Conservation (phyloP, 2,329 filamentous ascomycete species). For the Aspergillus ochraceus region DNA sequence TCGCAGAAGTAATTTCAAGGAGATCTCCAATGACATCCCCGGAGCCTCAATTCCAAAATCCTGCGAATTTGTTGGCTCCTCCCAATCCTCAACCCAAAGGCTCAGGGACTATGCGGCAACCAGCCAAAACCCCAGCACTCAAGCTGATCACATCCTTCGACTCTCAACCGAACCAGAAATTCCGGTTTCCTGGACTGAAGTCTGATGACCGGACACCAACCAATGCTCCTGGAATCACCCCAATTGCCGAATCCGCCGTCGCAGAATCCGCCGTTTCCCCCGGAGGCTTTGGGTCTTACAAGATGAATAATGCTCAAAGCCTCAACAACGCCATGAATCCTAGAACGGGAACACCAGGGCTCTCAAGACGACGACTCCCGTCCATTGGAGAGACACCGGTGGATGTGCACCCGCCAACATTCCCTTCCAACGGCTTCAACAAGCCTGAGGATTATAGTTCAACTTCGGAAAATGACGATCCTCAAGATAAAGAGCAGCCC, state of each 20-base stretch:
- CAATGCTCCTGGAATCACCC: constrained; percentile 74
- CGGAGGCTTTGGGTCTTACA: constrained; percentile 61
- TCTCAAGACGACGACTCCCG: constrained; percentile 65
- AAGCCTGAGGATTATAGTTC: constrained; percentile 50
- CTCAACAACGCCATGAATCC: constrained; percentile 71
- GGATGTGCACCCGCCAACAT: constrained; percentile 47
- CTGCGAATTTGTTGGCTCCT: constrained; percentile 18
- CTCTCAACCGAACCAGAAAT: constrained; percentile 48
- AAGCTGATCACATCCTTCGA: constrained; percentile 92
- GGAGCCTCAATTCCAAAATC: constrained; percentile 56
- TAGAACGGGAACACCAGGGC: constrained; percentile 61
- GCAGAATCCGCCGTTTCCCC: constrained; percentile 64
- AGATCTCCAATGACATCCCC: constrained; percentile 48
- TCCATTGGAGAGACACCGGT: constrained; percentile 73
- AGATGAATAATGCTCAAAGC: constrained; percentile 60
- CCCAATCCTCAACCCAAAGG: constrained; percentile 33
- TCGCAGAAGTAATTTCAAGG: constrained; percentile 27
- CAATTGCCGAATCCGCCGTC: constrained; percentile 76
- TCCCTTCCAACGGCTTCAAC: constrained; percentile 42
- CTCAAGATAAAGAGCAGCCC: constrained; percentile 28
- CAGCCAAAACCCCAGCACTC: constrained; percentile 77
- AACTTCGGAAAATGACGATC: constrained; percentile 45
- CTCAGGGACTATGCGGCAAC: constrained; percentile 57
- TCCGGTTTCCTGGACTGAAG: constrained; percentile 61
- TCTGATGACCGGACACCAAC: constrained; percentile 69